Percentiles rank a stretch among this genome's conserved stretches.
phyloP scores from a whole-genome alignment of 2,329 filamentous ascomycete genomes.

The Fusarium odoratissimum region DNA sequence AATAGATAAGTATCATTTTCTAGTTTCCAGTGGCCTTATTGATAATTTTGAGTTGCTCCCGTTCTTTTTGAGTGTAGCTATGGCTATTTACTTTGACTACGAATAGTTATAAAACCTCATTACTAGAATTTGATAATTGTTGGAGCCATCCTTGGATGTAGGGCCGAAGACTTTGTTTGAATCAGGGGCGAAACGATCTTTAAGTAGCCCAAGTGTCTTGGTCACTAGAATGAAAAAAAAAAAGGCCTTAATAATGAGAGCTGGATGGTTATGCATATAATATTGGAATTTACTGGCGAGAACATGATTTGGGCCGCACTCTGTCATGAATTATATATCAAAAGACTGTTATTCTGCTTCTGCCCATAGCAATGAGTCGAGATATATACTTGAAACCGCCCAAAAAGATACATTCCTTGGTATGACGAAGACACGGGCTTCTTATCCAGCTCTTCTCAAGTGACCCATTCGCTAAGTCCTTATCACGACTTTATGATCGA shows the following conservation, averaged over 20 bases:
- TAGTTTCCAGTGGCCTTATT: not conserved
- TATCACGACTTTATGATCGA: not conserved
- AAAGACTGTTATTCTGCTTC: not conserved
- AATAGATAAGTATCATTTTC: not conserved
- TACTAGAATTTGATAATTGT: not conserved
- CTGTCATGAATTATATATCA: not conserved
- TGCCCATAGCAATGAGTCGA: not conserved
- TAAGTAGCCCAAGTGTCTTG: not conserved
- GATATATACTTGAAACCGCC: not conserved
- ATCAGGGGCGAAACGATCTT: not conserved
- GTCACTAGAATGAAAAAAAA: too few species aligned
- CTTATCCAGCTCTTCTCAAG: too few species aligned
- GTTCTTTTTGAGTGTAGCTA: not conserved
- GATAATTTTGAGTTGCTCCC: not conserved
- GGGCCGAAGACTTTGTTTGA: not conserved
- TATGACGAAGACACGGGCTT: not conserved
- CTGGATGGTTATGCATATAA: not conserved
- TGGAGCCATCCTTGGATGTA: not conserved
- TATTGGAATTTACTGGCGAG: not conserved
- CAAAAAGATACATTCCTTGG: too few species aligned
- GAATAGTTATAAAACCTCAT: not conserved
- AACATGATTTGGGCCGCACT: not conserved
- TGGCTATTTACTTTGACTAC: not conserved
- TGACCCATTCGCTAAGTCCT: not conserved
- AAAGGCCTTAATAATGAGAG: not conserved